Evolutionary conservation across 495 filamentous ascomycete species (phyloP), one percentile per base, ranked within the genome.

Genomic region (Lentithecium fluviatile): DNA sequence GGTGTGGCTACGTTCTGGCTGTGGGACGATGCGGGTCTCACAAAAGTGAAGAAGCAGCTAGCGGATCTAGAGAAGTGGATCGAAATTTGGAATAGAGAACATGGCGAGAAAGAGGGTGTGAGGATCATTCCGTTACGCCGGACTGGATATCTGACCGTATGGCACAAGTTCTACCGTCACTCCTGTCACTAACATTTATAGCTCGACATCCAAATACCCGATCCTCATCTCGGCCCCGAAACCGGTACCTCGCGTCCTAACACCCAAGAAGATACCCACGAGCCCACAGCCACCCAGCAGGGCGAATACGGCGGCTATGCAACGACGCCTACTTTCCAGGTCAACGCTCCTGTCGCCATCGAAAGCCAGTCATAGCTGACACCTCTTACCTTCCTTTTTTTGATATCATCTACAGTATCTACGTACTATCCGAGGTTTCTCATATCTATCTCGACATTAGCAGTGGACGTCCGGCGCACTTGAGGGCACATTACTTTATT

Each of bases 1-100:
- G 91, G 91, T 0, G 69, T 96, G 42, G 70, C 88, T 25, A 97
- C 94, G 2, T 84, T 90, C 17, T 99, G 91, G 91, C 53, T 97
- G 13, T 96, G 89, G 88, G 94, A 99, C 50, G 94, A 97, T 69
- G 45, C 94, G 23, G 90, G 91, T 1, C 78, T 86, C 1, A 85
- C 87, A 7, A 80, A 76, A 20, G 80, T 85, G 11, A 96, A 96
- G 73, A 71, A 77, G n/a, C 77, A 84, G 50, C 67, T 94, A 21
- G 76, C 75, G 36, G 76, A 74, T 2, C 76, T 95, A 17, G 93
- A 96, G 72, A 72, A 70, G 52, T 94, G 85, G 82, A 76, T 96
- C 38, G 86, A 94, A 62, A 81, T 84, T 52, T 93, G 89, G 88
- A 97, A 96, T 69, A 66, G 69, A 12, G 81, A 88, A 50, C 78